These are phyloP conservation scores for Coemansia sp. DNA, from an alignment of 192 early-diverging fungal genomes.

Conservation along the genomic window DNA sequence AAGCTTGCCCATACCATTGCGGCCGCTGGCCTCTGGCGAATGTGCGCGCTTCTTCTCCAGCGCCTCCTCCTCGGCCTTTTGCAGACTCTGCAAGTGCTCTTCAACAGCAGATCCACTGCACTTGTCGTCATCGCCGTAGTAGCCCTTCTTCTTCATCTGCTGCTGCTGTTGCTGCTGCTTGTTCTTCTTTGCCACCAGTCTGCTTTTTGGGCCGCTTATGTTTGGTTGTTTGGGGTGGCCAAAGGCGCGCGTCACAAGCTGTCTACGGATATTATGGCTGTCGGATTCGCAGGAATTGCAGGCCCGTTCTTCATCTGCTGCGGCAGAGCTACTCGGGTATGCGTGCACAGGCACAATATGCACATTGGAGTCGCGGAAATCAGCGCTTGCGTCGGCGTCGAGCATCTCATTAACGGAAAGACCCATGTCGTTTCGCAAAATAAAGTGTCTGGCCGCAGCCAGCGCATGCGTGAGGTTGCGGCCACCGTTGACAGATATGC, in stretches of 20 bases:
- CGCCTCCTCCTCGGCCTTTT: conserved; percentile 24
- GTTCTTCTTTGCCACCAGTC: conserved; percentile 7
- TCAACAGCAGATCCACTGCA: conserved; percentile 39
- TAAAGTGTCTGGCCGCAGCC: conserved; percentile 75
- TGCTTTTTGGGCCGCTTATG: background rate
- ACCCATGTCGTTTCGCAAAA: conserved; percentile 63
- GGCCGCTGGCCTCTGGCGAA: conserved; percentile 21
- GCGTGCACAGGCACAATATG: conserved; percentile 64
- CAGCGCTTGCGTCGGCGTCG: conserved; percentile 38
- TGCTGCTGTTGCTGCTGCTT: conserved; percentile 14
- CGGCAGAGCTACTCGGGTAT: conserved; percentile 55
- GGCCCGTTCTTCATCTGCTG: conserved; percentile 3
- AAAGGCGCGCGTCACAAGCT: conserved; percentile 32
- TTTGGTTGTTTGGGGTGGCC: conserved; percentile 26
- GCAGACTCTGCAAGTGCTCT: conserved; percentile 28
- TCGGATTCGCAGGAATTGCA: conserved; percentile 33
- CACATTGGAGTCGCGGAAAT: conserved; percentile 68
- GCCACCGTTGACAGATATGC: conserved; percentile 70
- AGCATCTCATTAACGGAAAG: conserved; percentile 62
- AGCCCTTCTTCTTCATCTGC: conserved; percentile 39
- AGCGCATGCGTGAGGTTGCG: conserved; percentile 80
- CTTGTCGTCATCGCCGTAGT: conserved; percentile 18
- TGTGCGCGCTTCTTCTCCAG: conserved; percentile 35
- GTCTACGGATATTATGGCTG: conserved; percentile 13
- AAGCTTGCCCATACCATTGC: conserved; percentile 11